These are phyloP conservation scores for Asterochloris sp. DNA, from an alignment of 139 green algal species.

Conservation along the genomic window DNA sequence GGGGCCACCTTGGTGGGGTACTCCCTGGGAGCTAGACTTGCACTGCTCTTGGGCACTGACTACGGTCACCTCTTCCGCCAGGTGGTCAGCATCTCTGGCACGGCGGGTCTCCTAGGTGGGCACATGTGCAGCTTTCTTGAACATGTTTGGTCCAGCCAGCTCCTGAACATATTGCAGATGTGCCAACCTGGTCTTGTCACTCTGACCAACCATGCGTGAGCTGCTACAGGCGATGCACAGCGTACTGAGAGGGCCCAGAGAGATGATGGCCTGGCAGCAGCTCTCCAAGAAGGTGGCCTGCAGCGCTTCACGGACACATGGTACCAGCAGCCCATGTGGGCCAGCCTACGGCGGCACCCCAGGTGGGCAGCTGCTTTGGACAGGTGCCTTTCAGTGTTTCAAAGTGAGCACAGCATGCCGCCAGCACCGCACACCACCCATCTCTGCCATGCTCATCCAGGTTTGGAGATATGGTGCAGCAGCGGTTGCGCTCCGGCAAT, in stretches of 20 bases:
- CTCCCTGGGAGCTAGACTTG: constrained; percentile 74
- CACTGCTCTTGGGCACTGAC: constrained; percentile 40
- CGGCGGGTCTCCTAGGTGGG: constrained; percentile 17
- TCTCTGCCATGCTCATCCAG: constrained; percentile 8
- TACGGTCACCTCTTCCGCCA: constrained; percentile 24
- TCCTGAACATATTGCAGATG: background rate
- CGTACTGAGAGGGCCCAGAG: background rate
- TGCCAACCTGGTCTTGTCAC: background rate
- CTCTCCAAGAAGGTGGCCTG: constrained; percentile 35
- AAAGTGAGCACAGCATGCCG: background rate
- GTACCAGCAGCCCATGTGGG: constrained; percentile 75
- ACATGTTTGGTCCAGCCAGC: background rate
- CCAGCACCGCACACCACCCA: background rate
- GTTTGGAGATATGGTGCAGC: constrained; percentile 37
- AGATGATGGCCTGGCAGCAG: constrained; percentile 46
- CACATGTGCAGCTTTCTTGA: background rate
- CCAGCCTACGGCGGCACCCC: constrained; percentile 37
- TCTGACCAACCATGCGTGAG: no score
- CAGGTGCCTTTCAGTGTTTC: no score
- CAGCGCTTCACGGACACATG: constrained; percentile 60
- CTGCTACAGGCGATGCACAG: background rate
- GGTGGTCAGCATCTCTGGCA: constrained; percentile 59
- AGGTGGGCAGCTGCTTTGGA: background rate
- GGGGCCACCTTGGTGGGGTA: constrained; percentile 67
- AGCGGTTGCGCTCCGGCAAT: background rate